Percentiles rank a stretch among this genome's conserved stretches.
These are phyloP conservation scores for Peterozyma toletana DNA, from an alignment of 805 yeast species.

Conservation along the genomic window DNA sequence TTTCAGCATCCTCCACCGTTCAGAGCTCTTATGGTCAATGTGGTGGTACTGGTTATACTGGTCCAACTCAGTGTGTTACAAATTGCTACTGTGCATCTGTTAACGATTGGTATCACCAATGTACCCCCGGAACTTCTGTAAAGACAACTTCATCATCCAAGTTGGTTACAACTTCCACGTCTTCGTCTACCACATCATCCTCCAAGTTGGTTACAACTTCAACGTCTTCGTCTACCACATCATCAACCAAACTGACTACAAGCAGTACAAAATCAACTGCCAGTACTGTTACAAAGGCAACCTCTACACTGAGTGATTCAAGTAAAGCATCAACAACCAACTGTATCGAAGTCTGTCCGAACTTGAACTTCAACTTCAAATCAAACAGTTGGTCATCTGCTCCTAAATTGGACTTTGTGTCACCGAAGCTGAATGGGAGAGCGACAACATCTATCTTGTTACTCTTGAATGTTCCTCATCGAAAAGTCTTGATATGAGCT, in stretches of 20 bases:
- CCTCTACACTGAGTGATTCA: too few relatives aligned
- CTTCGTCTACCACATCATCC: not conserved
- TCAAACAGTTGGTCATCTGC: not conserved
- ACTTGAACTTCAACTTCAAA: not conserved
- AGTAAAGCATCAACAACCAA: too few relatives aligned
- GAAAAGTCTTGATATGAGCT: too few relatives aligned
- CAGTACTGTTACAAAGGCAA: too few relatives aligned
- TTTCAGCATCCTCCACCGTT: not conserved
- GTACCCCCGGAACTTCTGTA: not conserved
- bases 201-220: not conserved
- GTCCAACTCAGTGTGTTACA: not conserved
- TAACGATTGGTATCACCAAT: conserved; percentile 1
- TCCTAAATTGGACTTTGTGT: too few relatives aligned
- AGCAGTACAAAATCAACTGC: too few relatives aligned
- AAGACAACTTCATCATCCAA: too few relatives aligned
- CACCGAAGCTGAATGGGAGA: too few relatives aligned
- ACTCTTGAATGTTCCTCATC: too few relatives aligned
- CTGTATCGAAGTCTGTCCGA: not conserved
- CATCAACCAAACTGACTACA: not conserved
- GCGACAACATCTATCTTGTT: too few relatives aligned
- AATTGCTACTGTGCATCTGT: conserved; percentile 1
- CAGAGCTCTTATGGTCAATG: conserved; percentile 5
- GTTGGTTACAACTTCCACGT: not conserved
- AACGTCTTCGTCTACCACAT: not conserved
- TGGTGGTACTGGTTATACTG: conserved; percentile 2